Conservation (phyloP, 1,284 basidiomycete genomes). For the Boletellus deceptivus region DNA sequence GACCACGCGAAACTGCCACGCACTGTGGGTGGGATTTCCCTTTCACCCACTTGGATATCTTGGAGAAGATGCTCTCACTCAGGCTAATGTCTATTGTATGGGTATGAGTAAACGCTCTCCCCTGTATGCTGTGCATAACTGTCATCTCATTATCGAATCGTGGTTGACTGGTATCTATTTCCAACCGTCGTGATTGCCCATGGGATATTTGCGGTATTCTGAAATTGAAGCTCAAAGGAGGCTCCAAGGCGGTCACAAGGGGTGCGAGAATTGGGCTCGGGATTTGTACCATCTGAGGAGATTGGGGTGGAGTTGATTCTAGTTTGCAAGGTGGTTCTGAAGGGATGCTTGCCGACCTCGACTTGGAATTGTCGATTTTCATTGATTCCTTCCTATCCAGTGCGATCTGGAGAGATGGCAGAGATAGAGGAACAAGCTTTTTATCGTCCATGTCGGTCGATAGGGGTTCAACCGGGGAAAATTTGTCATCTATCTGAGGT, state of each 20-base stretch:
- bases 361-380: slow-evolving; percentile 1
- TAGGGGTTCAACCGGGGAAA: neutral
- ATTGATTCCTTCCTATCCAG: slow-evolving; percentile 1
- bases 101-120: slow-evolving; percentile 20
- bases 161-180: neutral
- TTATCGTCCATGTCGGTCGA: neutral
- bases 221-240: slow-evolving; percentile 22
- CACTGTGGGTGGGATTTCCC: slow-evolving; percentile 21
- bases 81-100: slow-evolving; percentile 25
- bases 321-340: neutral
- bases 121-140: slow-evolving; percentile 19
- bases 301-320: neutral
- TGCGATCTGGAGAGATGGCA: neutral
- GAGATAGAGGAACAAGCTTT: neutral
- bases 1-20: slow-evolving; percentile 12
- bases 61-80: slow-evolving; percentile 18
- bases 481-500: neutral
- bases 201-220: slow-evolving; percentile 1
- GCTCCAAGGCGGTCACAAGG: slow-evolving; percentile 12
- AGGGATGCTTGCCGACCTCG: neutral
- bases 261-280: slow-evolving; percentile 14
- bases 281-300: slow-evolving; percentile 1
- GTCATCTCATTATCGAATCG: slow-evolving; percentile 21
- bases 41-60: slow-evolving; percentile 25
- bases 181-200: neutral